Evolutionary conservation across 495 filamentous ascomycete species (phyloP).

Genomic region (Podospora fimiseda): DNA sequence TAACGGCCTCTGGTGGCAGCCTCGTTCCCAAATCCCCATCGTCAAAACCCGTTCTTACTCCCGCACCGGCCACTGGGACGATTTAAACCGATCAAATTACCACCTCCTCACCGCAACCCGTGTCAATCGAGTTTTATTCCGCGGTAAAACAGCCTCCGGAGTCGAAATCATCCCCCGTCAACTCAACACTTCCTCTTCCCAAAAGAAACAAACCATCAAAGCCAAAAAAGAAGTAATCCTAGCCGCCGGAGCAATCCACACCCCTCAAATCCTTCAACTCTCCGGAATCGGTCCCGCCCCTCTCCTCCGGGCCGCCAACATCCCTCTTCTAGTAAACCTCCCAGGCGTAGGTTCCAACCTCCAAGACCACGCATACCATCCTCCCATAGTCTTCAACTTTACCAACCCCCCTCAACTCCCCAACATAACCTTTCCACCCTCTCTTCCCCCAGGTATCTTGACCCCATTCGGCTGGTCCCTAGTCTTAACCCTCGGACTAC

Average conservation of each 20-base stretch:
- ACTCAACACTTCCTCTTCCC: neutral
- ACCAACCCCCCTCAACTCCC: neutral
- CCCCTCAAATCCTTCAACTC: slow-evolving; percentile 47
- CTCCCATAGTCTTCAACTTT: neutral
- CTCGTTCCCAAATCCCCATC: slow-evolving; percentile 19
- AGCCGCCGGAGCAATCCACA: slow-evolving; percentile 47
- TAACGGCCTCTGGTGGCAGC: slow-evolving; percentile 1
- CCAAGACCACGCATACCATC: slow-evolving; percentile 38
- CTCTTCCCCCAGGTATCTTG: slow-evolving; percentile 2
- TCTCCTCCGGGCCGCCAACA: slow-evolving; percentile 33
- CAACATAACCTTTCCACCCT: slow-evolving; percentile 9
- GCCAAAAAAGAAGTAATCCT: slow-evolving; percentile 47
- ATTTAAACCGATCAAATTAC: slow-evolving; percentile 13
- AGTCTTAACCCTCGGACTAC: neutral
- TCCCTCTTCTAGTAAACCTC: slow-evolving; percentile 37
- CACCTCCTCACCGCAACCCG: slow-evolving; percentile 12
- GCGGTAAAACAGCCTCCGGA: slow-evolving; percentile 12
- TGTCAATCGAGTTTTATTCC: slow-evolving; percentile 25
- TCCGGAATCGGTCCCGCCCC: slow-evolving; percentile 42
- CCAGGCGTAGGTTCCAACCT: slow-evolving; percentile 49
- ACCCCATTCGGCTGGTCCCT: neutral
- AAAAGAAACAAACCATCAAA: neutral
- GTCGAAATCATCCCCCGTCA: slow-evolving; percentile 4
- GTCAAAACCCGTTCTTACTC: slow-evolving; percentile 29
- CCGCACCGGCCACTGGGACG: slow-evolving; percentile 27